phyloP scores from a whole-genome alignment of 164 flowering plant species.

The Kingdonia uniflora region DNA sequence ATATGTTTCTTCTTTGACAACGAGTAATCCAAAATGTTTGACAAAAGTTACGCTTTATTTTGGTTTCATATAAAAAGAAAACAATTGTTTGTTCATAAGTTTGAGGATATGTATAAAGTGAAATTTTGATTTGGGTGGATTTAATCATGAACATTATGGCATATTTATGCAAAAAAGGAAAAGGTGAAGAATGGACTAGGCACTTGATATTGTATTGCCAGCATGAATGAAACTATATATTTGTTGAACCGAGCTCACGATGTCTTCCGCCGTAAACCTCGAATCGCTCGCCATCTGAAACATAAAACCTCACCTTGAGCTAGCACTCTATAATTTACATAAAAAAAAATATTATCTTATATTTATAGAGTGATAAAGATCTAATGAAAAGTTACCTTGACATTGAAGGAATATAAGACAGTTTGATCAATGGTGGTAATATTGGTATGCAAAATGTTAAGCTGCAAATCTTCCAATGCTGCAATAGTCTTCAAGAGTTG shows the following conservation, averaged over 20 bases:
- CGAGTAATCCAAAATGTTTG: too few species aligned
- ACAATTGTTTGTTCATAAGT: too few species aligned
- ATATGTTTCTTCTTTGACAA: too few species aligned
- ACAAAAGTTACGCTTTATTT: too few species aligned
- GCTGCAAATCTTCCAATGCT: constrained; percentile 76
- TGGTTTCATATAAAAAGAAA: too few species aligned
- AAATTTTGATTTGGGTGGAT: too few species aligned
- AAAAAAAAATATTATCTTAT: background rate
- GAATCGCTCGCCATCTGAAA: constrained; percentile 52
- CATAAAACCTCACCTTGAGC: background rate
- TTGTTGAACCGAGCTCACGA: constrained; percentile 83
- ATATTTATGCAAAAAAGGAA: too few species aligned
- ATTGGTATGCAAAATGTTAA: constrained; percentile 81
- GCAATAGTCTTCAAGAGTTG: constrained; percentile 78
- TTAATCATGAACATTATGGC: too few species aligned
- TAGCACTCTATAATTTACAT: background rate
- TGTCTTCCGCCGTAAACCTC: constrained; percentile 71
- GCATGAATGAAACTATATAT: constrained; percentile 85
- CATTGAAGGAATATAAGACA: constrained; percentile 88
- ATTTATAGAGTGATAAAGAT: background rate
- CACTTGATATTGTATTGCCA: constrained; percentile 35
- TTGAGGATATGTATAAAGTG: too few species aligned
- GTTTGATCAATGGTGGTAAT: constrained; percentile 96
- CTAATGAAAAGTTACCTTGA: constrained; percentile 52
- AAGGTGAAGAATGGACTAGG: too few species aligned